Percentiles rank a stretch among this genome's conserved stretches.
These are phyloP conservation scores for Penicillium chermesinum DNA, from an alignment of 495 filamentous ascomycete genomes.

Conservation along the genomic window DNA sequence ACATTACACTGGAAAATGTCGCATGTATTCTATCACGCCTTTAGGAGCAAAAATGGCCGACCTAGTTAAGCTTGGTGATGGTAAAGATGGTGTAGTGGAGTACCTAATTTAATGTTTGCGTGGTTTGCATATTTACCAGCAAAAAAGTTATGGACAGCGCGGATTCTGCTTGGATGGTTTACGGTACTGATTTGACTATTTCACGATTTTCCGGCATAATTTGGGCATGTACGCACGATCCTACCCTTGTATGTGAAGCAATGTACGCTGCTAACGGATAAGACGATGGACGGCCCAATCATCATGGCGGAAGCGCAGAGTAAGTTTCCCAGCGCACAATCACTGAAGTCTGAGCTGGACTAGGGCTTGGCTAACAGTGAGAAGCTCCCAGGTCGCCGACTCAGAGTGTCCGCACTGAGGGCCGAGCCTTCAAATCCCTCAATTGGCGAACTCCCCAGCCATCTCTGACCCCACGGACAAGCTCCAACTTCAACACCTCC, in stretches of 20 bases:
- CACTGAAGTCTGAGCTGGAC: neutral
- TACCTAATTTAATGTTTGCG: constrained; percentile 16
- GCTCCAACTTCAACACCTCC: constrained; percentile 24
- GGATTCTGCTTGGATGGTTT: neutral
- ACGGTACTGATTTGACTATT: neutral
- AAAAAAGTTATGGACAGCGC: constrained; percentile 15
- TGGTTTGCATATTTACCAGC: constrained; percentile 28
- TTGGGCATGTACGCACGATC: neutral
- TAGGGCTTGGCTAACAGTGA: neutral
- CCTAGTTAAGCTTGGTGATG: too few species aligned
- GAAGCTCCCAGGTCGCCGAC: constrained; percentile 35
- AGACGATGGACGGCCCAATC: constrained; percentile 32
- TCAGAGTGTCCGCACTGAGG: constrained; percentile 38
- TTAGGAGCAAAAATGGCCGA: too few species aligned
- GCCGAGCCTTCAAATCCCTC: constrained; percentile 43
- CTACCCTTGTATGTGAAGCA: neutral
- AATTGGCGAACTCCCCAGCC: constrained; percentile 42
- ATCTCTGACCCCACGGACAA: constrained; percentile 26
- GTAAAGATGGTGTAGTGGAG: neutral
- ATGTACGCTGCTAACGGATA: neutral
- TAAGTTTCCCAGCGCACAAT: constrained; percentile 20
- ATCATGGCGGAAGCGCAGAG: constrained; percentile 30
- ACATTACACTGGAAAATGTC: too few species aligned
- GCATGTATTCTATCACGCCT: too few species aligned
- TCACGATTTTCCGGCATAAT: neutral